Conservation (phyloP, 2,329 filamentous ascomycete species). For the Dendryphion nanum region DNA sequence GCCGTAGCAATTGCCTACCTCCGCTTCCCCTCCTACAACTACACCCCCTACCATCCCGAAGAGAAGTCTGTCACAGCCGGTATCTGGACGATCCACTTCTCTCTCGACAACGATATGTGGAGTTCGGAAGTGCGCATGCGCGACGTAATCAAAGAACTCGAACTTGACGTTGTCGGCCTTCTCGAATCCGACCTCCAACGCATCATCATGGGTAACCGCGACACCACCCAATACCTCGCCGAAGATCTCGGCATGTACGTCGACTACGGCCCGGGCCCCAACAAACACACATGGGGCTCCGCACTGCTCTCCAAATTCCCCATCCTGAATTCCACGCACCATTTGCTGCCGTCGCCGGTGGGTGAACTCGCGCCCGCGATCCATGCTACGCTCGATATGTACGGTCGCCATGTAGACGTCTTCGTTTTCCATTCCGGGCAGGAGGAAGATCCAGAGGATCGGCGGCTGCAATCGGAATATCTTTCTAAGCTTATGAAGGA, state of each 20-base stretch:
- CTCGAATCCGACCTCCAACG: conserved; percentile 91
- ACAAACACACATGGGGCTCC: conserved; percentile 98
- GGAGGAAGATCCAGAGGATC: conserved; percentile 92
- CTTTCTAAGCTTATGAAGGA: conserved; percentile 84
- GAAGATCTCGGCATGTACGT: conserved; percentile 99
- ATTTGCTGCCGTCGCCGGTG: conserved; percentile 87
- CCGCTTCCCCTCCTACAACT: conserved; percentile 90
- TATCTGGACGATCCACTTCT: conserved; percentile 99
- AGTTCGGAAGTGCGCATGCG: conserved; percentile 92
- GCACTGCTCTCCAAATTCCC: conserved; percentile 96
- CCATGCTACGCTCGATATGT: conserved; percentile 91
- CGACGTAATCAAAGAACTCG: conserved; percentile 86
- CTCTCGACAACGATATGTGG: conserved; percentile 98
- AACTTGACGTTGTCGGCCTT: conserved; percentile 94
- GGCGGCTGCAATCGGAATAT: conserved; percentile 82
- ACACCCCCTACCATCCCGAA: conserved; percentile 83
- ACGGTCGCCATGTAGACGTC: conserved; percentile 85
- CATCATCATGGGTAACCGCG: conserved; percentile 99
- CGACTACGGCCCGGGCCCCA: conserved; percentile 93
- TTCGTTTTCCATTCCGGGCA: conserved; percentile 99
- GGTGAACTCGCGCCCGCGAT: conserved; percentile 95
- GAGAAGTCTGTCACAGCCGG: conserved; percentile 88
- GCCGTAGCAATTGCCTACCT: conserved; percentile 80
- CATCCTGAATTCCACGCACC: conserved; percentile 94
- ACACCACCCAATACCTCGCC: conserved; percentile 90